phyloP scores from a whole-genome alignment of 2,329 filamentous ascomycete species.

The Fusarium sp. region DNA sequence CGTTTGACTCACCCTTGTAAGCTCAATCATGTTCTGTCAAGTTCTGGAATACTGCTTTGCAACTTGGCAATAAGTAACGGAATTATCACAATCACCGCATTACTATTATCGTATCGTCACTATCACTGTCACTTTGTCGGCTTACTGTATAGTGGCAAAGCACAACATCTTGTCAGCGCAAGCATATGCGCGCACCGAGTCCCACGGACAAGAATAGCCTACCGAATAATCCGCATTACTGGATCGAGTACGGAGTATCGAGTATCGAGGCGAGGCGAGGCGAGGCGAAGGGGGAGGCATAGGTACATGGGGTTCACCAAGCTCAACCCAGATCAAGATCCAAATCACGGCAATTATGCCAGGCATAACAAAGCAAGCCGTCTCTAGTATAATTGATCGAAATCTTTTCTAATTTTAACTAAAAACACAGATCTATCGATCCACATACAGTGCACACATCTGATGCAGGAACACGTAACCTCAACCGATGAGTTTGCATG shows the following conservation, averaged over 20 bases:
- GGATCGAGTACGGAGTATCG: not conserved
- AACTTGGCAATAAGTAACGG: constrained; percentile 13
- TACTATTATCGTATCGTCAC: not conserved
- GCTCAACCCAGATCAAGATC: constrained; percentile 11
- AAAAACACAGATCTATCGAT: constrained; percentile 17
- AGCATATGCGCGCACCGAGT: not conserved
- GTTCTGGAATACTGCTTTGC: constrained; percentile 9
- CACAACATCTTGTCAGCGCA: not conserved
- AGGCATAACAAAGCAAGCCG: constrained; percentile 17
- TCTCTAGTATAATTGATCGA: constrained; percentile 22
- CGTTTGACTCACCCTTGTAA: not conserved
- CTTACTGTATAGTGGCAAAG: constrained; percentile 3
- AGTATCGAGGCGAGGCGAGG: not conserved
- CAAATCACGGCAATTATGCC: not conserved
- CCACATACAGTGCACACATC: constrained; percentile 22
- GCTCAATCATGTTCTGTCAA: constrained; percentile 11
- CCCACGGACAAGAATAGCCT: constrained; percentile 6
- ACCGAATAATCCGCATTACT: not conserved
- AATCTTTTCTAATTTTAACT: constrained; percentile 21
- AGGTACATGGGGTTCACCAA: constrained; percentile 4
- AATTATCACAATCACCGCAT: not conserved
- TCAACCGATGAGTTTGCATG: not conserved
- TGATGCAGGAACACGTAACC: constrained; percentile 30
- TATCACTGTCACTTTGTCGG: not conserved
- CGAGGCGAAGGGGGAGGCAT: not conserved